Evolutionary conservation across 345 rosid species (phyloP).

Genomic region (Cardamine chenopodiifolia): DNA sequence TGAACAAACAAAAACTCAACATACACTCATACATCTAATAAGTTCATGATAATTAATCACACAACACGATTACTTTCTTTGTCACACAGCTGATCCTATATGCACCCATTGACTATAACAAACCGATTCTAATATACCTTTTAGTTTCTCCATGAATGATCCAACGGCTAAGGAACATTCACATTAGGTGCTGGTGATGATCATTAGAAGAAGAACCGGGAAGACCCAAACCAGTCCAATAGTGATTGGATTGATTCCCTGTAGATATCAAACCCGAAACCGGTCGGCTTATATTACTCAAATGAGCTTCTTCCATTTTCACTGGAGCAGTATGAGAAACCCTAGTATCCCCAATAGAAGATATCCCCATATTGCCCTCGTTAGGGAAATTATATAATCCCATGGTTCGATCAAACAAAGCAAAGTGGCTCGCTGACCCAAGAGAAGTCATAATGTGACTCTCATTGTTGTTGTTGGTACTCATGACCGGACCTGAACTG

Average conservation of each 20-base stretch:
- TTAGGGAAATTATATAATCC: slow-evolving; percentile 38
- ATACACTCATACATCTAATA: slow-evolving; percentile 31
- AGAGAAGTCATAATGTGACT: slow-evolving; percentile 36
- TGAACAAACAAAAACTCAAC: slow-evolving; percentile 33
- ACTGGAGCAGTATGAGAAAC: slow-evolving; percentile 35
- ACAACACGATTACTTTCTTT: slow-evolving; percentile 35
- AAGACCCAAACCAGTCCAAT: slow-evolving; percentile 35
- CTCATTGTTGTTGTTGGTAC: slow-evolving; percentile 33
- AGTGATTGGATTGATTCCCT: slow-evolving; percentile 39
- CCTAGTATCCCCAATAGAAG: slow-evolving; percentile 26
- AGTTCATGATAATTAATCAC: slow-evolving; percentile 39
- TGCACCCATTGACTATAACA: slow-evolving; percentile 35
- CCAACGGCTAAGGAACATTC: slow-evolving; percentile 19
- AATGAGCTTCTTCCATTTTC: slow-evolving; percentile 36
- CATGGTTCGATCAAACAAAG: slow-evolving; percentile 37
- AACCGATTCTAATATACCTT: slow-evolving; percentile 38
- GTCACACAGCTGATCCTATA: slow-evolving; percentile 34
- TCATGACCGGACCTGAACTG: slow-evolving; percentile 31
- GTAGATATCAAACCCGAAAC: slow-evolving; percentile 35
- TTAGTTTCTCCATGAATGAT: slow-evolving; percentile 29
- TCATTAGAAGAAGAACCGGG: slow-evolving; percentile 40
- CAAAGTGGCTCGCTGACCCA: slow-evolving; percentile 35
- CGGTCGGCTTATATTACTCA: slow-evolving; percentile 27
- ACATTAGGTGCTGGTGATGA: slow-evolving; percentile 33
- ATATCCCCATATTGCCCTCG: slow-evolving; percentile 32